A percentile compares a stretch with the other conserved stretches of the same genome.
phyloP scores from a whole-genome alignment of 371 early-diverging fungal genomes.

The Rhizopus sp. region DNA sequence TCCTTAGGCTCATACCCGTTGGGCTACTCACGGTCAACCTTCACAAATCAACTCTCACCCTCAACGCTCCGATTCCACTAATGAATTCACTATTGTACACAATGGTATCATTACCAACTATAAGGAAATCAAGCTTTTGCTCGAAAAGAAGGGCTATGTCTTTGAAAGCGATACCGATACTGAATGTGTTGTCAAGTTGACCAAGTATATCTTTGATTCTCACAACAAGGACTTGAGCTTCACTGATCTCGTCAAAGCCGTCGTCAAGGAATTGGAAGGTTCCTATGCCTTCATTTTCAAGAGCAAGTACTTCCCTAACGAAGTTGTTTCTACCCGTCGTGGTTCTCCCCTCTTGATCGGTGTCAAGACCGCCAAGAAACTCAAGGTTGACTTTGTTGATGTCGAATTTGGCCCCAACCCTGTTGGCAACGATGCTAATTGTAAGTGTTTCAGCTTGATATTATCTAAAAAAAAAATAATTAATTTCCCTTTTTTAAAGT shows the following conservation, averaged over 20 bases:
- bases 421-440: constrained; percentile 20
- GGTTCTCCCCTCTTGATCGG: constrained; percentile 98
- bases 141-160: constrained; percentile 94
- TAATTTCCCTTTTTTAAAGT: constrained; percentile 15
- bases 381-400: constrained; percentile 93
- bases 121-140: constrained; percentile 94
- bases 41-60: constrained; percentile 97
- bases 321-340: constrained; percentile 96
- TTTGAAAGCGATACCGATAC: constrained; percentile 99
- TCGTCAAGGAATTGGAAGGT: constrained; percentile 96
- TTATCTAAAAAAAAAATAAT: constrained; percentile 20
- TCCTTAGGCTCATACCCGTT: constrained; percentile 93
- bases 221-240: constrained; percentile 73
- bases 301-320: constrained; percentile 90
- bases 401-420: constrained; percentile 59
- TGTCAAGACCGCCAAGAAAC: constrained; percentile 96
- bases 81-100: constrained; percentile 96
- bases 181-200: constrained; percentile 97
- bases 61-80: constrained; percentile 88
- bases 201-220: constrained; percentile 95
- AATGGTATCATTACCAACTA: constrained; percentile 99
- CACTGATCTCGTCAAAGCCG: constrained; percentile 89
- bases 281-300: constrained; percentile 99
- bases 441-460: constrained; percentile 15
- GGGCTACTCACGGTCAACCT: constrained; percentile 99